These are phyloP conservation scores for Capronia coronata DNA, from an alignment of 2,329 filamentous ascomycete genomes.

Conservation along the genomic window DNA sequence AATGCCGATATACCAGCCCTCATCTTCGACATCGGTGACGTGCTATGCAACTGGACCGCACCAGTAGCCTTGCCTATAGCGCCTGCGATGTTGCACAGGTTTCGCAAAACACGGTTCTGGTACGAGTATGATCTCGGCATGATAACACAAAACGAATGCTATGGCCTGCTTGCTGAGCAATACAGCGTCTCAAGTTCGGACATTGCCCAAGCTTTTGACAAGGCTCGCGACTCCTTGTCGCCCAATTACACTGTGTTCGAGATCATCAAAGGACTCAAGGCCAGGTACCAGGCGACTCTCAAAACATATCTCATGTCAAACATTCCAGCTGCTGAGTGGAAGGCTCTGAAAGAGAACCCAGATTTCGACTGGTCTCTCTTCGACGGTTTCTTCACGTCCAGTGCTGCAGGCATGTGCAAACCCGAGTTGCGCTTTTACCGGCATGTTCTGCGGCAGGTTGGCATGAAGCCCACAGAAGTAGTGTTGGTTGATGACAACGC, in stretches of 20 bases:
- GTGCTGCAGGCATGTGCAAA: conserved; percentile 5
- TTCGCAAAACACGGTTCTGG: conserved; percentile 9
- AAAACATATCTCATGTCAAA: conserved; percentile 9
- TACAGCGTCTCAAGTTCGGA: conserved; percentile 1
- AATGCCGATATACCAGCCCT: neutral
- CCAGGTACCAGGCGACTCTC: conserved; percentile 1
- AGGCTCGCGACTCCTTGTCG: conserved; percentile 3
- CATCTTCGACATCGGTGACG: conserved; percentile 8
- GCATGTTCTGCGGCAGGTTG: conserved; percentile 1
- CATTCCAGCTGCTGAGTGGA: conserved; percentile 7
- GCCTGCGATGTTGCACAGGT: conserved; percentile 5
- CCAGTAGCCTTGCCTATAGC: conserved; percentile 3
- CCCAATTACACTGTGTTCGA: conserved; percentile 6
- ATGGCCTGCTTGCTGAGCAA: conserved; percentile 1
- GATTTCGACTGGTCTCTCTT: conserved; percentile 7
- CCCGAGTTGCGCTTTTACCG: conserved; percentile 9
- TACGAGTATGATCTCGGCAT: conserved; percentile 8
- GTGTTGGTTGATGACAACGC: conserved; percentile 8
- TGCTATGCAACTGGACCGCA: conserved; percentile 8
- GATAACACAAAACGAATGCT: conserved; percentile 7
- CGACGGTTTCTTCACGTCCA: conserved; percentile 9
- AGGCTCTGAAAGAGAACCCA: conserved; percentile 1
- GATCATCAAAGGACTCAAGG: conserved; percentile 4
- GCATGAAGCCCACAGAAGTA: conserved; percentile 1
- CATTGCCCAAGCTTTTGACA: conserved; percentile 6